Evolutionary conservation across 2,329 filamentous ascomycete genomes (phyloP).

Genomic region (Venturia aucupariae): DNA sequence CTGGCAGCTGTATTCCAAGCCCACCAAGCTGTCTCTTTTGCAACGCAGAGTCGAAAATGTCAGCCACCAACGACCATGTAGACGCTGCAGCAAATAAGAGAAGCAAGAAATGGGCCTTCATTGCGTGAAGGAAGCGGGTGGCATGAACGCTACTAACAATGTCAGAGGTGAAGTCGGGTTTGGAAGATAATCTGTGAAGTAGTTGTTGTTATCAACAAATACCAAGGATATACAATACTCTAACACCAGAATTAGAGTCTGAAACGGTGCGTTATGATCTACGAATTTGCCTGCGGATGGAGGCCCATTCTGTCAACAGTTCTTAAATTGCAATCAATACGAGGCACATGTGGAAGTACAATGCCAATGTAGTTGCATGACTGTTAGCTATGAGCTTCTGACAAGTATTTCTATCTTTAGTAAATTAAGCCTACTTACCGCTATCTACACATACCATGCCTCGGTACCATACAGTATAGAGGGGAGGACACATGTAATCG

Average conservation of each 20-base stretch:
- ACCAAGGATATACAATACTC: neutral
- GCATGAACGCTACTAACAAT: neutral
- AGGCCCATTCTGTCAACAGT: neutral
- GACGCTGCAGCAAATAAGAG: neutral
- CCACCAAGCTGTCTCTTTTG: neutral
- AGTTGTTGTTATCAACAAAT: too few relatives aligned
- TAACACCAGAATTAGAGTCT: neutral
- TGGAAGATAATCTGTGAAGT: too few relatives aligned
- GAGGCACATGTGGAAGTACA: neutral
- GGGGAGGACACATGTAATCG: too few relatives aligned
- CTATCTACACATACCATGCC: too few relatives aligned
- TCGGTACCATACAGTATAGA: too few relatives aligned
- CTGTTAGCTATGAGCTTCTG: too few relatives aligned
- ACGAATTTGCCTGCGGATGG: neutral
- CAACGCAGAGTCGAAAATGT: neutral
- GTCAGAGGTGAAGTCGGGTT: too few relatives aligned
- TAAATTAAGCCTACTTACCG: too few relatives aligned
- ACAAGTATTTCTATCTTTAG: too few relatives aligned
- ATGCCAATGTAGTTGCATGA: neutral
- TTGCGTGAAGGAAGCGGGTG: neutral
- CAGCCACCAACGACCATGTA: neutral
- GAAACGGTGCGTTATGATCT: neutral
- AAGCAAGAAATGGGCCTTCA: neutral
- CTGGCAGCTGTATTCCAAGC: neutral
- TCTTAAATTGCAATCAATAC: neutral